Evolutionary conservation across 805 yeast genomes (phyloP), one percentile per base, ranked within the genome.

Genomic region (Teunomyces pallodes): DNA sequence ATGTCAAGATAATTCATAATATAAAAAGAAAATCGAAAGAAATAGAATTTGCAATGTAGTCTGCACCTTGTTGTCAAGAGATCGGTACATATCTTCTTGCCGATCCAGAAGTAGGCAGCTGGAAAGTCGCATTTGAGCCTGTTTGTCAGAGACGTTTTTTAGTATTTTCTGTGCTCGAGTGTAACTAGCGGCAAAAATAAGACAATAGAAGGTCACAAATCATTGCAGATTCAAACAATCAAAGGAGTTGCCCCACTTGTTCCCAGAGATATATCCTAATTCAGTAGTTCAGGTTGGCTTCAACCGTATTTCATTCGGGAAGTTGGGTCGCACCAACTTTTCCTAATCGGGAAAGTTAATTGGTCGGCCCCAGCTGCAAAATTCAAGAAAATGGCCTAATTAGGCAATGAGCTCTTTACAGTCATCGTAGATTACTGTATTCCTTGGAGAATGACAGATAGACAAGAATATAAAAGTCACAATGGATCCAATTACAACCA

Each of bases 321-420:
- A 14, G 24, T 31, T 10, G 20, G 26, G 33, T 28, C 47, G 26
- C 36, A 28, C 31, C n/a, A 26, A 31, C 42, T 33, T 47, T 45
- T 29, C 51, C 51, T 41, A 45, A 41, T 48, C 38, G 42, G 51
- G 51, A 32, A 48, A 48, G 26, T 16, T 24, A 28, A 30, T 32
- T 28, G 33, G 17, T 29, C 17, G 39, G 43, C 35, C 42, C 46
- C 48, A 45, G 51, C 48, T 32, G 35, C 35, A 32, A 42, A 45
- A 38, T 40, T 28, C 46, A 13, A 16, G 30, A 31, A 33, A 27
- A 17, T 29, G 46, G 42, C 51, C 48, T 41, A 42, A 48, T 48
- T 42, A 42, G 51, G 51, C 29, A 48, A 45, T 45, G 47, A 26
- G 13, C 28, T 24, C n/a, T 26, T 5, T n/a, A 9, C n/a, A n/a